Conservation (phyloP, 1,284 basidiomycete species). For the Pseudozyma thailandica region DNA sequence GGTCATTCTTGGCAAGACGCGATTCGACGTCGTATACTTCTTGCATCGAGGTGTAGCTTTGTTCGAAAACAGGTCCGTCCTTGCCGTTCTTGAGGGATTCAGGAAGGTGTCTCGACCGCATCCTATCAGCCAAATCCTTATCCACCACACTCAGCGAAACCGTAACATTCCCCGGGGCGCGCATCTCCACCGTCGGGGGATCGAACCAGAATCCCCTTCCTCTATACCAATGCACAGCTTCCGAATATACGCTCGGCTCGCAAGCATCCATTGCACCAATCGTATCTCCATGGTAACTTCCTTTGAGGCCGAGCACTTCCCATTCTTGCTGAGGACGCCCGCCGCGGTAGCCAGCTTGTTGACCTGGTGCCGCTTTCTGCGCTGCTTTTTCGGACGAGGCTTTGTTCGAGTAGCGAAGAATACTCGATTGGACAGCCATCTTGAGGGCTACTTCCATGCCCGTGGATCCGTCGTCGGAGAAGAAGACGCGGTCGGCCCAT, state of each 20-base stretch:
- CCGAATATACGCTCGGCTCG: conserved; percentile 84
- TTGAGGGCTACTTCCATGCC: conserved; percentile 96
- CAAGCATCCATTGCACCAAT: conserved; percentile 97
- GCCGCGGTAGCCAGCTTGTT: conserved; percentile 42
- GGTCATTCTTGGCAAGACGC: conserved; percentile 72
- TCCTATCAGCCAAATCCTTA: conserved; percentile 9
- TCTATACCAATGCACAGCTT: conserved; percentile 89
- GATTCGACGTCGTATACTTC: conserved; percentile 79
- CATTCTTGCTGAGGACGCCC: conserved; percentile 70
- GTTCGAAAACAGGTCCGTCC: conserved; percentile 9
- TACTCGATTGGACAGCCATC: conserved; percentile 74
- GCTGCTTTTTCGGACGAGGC: conserved; percentile 33
- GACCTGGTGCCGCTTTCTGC: conserved; percentile 19
- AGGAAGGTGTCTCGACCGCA: conserved; percentile 15
- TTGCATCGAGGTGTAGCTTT: conserved; percentile 71
- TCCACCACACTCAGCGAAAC: conserved; percentile 16
- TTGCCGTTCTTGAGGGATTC: background rate
- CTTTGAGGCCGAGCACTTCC: conserved; percentile 86
- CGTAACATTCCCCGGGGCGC: conserved; percentile 63
- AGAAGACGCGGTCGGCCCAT: conserved; percentile 92
- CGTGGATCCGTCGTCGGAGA: conserved; percentile 92
- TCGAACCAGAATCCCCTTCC: conserved; percentile 94
- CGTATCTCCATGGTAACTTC: conserved; percentile 97
- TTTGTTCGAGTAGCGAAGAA: conserved; percentile 42
- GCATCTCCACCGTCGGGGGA: conserved; percentile 79